Evolutionary conservation across 2,329 filamentous ascomycete species (phyloP), one percentile per base, ranked within the genome.

Genomic region (Sporothrix variecibatus): DNA sequence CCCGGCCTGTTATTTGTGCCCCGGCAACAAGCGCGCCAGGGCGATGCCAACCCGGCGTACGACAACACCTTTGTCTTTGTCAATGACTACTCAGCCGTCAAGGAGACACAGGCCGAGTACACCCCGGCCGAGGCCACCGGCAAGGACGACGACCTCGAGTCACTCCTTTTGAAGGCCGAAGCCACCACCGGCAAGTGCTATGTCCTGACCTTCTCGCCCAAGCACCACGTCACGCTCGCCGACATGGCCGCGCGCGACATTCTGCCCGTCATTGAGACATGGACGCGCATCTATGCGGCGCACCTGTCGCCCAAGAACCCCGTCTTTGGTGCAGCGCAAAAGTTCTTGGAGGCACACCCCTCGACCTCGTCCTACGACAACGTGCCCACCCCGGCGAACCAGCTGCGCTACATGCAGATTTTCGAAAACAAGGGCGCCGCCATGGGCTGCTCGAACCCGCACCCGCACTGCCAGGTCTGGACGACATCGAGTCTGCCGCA

Each of bases 381-480:
- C 31, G 80, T 88, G 23, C 78, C 84, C 8, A 83, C 84, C 38
- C 92, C 94, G 4, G 90, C 87, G 71, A 88, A 93, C 72, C 94
- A 97, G 83, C 94, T 97, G 79, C 90, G 93, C 72, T 98, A 97
- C 84, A 98, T 99, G 95, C 96, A 99, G 81, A 98, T 99, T 77
- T 99, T 99, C 76, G 96, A 99, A 85, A 99, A 99, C 86, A 99
- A 99, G 84, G 96, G 96, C 71, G 91, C 93, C 0, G 94, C 95
- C 12, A 99, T 99, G 96, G 96, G 96, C 71, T 99, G 96, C 86
- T 98, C 95, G 1, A 99, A 99, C 82, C 96, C 96, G 0, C 96
- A 99, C 82, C 96, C 96, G 0, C 96, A 99, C 83, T 95, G 96
- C 75, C 96, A 99, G 82, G 88, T 98, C 76, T 99, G 96, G 96